Evolutionary conservation across 139 green algal genomes (phyloP), one percentile per base, ranked within the genome.

Genomic region (Micractinium sp.): DNA sequence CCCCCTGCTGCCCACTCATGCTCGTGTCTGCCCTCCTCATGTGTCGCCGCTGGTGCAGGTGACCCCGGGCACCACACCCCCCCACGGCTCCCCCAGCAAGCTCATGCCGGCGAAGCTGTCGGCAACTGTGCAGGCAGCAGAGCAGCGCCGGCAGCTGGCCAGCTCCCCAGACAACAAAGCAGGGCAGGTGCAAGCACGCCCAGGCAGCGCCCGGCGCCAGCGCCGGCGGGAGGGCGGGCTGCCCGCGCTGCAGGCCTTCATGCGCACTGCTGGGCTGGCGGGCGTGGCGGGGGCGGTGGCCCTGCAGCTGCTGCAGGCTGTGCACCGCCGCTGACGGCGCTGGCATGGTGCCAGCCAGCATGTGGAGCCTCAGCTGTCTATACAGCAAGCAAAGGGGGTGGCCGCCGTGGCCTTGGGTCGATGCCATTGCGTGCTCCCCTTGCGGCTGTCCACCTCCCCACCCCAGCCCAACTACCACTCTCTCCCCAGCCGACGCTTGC

Each of bases 221-320:
- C 23, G 23, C n/a, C 33, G 41, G 83, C 66, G 63, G 22, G 63
- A 87, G 39, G 38, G 31, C 29, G 39, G 7, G 41, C 25, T 39
- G 82, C 61, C 18, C 60, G 9, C 22, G 27, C 67, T 87, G 13
- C 33, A 87, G 67, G 38, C 31, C 20, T 35, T 80, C 31, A 35
- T 87, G 36, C 63, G 83, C 66, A 87, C 83, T 0, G 83, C 83
- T 23, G 83, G 83, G 9, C 36, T 87, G 16, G 83, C 83, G 0
- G 83, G 83, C 2, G n/a, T 87, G 38, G 66, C 76, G 67, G 83
- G 83, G 13, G 83, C 83, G 19, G 63, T 87, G 36, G 83, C 39
- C 0, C 15, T 87, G 38, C 83, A 80, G 29, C 14, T 87, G 66
- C 66, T 87, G 67, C 67, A 81, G 83, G 66, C 41, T 29, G 38